phyloP scores from a whole-genome alignment of 2,329 filamentous ascomycete species.

The Parastagonospora avenae region DNA sequence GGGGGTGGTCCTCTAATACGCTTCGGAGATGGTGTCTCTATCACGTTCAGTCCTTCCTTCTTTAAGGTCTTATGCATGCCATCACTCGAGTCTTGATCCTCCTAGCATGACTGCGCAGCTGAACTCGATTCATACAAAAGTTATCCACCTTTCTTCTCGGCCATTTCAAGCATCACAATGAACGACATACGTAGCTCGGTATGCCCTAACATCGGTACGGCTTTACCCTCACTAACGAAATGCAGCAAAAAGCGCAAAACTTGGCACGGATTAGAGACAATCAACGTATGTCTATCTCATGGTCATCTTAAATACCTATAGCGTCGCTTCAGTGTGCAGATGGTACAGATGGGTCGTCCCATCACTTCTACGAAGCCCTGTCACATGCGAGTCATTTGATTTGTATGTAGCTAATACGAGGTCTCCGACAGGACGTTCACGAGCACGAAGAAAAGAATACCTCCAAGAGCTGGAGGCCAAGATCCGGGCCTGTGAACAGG shows the following conservation, averaged over 20 bases:
- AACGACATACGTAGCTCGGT: constrained; percentile 34
- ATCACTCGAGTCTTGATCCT: constrained; percentile 23
- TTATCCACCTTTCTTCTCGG: constrained; percentile 10
- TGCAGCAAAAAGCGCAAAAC: constrained; percentile 44
- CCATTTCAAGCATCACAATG: constrained; percentile 27
- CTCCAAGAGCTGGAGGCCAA: constrained; percentile 71
- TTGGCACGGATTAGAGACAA: constrained; percentile 74
- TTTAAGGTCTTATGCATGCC: constrained; percentile 35
- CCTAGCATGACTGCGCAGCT: constrained; percentile 24
- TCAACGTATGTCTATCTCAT: constrained; percentile 53
- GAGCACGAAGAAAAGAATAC: constrained; percentile 75
- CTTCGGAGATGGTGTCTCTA: constrained; percentile 28
- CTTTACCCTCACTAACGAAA: constrained; percentile 7
- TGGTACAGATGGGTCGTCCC: too few species aligned
- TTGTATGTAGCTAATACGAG: constrained; percentile 8
- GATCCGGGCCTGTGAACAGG: constrained; percentile 65
- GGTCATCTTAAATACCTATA: background rate
- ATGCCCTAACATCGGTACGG: background rate
- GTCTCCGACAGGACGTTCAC: constrained; percentile 61
- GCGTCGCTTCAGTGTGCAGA: too few species aligned
- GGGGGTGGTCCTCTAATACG: constrained; percentile 19
- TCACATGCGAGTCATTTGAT: background rate
- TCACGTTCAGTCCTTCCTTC: constrained; percentile 17
- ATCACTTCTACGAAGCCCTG: too few species aligned
- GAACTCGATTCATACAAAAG: constrained; percentile 18